Conservation (phyloP, 371 early-diverging fungal species). For the Mortierella sp. region DNA sequence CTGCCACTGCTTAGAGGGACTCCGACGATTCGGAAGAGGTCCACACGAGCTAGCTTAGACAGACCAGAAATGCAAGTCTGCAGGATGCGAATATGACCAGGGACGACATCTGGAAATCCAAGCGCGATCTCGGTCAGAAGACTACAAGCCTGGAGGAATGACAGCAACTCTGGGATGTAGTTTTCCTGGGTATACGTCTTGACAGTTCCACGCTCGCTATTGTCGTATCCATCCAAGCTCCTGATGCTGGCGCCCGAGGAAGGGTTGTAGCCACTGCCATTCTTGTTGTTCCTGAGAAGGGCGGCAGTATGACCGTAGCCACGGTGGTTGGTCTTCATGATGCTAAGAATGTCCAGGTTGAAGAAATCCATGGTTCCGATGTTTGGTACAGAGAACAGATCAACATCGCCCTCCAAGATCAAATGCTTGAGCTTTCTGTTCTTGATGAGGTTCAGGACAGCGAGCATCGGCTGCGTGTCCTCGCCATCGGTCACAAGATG, state of each 20-base stretch:
- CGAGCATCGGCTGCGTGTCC: constrained; percentile 35
- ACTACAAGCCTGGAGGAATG: constrained; percentile 29
- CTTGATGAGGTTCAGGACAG: constrained; percentile 38
- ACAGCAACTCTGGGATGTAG: constrained; percentile 34
- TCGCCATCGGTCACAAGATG: not conserved
- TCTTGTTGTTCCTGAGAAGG: not conserved
- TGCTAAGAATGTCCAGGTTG: constrained; percentile 41
- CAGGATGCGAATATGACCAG: constrained; percentile 51
- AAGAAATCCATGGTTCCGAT: constrained; percentile 46
- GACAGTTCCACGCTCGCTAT: not conserved
- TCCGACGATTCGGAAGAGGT: constrained; percentile 32
- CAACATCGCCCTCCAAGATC: constrained; percentile 46
- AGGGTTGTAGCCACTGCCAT: not conserved
- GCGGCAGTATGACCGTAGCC: constrained; percentile 1
- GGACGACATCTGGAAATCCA: constrained; percentile 42
- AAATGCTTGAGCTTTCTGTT: constrained; percentile 29
- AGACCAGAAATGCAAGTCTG: constrained; percentile 28
- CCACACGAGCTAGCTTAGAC: constrained; percentile 25
- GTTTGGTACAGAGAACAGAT: constrained; percentile 39
- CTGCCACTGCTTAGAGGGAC: not conserved
- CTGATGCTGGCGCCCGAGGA: not conserved
- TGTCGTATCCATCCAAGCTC: constrained; percentile 13
- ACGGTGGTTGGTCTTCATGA: constrained; percentile 44
- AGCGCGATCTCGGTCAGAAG: constrained; percentile 32
- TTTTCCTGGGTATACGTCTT: constrained; percentile 19